A percentile compares a stretch with the other conserved stretches of the same genome.
phyloP scores from a whole-genome alignment of 306 rosid species.

The Pterocarpus santalinus region DNA sequence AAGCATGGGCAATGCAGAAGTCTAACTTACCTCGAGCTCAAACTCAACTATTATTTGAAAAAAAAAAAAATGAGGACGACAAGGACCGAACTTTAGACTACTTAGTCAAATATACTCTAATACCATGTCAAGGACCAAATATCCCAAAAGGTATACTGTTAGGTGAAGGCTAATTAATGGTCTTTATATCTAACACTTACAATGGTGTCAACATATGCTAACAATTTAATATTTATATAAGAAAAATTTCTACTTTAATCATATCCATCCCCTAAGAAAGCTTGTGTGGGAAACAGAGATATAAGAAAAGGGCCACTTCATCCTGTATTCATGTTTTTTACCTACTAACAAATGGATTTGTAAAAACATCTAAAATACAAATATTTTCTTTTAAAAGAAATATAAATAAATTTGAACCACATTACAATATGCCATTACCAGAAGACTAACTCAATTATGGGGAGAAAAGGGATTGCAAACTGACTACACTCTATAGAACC shows the following conservation, averaged over 20 bases:
- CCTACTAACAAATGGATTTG: background rate
- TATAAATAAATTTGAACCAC: conserved; percentile 18
- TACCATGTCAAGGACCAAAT: background rate
- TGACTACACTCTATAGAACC: background rate
- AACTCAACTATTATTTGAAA: background rate
- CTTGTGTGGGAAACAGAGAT: background rate
- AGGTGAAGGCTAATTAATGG: background rate
- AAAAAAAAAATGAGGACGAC: too few species aligned
- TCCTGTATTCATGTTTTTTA: background rate
- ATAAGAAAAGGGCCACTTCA: background rate
- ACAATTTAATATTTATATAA: background rate
- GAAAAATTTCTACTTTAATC: conserved; percentile 9
- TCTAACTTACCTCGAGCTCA: background rate
- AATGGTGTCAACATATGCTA: background rate
- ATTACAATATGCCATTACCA: conserved; percentile 11
- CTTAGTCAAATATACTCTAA: background rate
- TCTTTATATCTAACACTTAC: background rate
- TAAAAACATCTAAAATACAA: conserved; percentile 1
- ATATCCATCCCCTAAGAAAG: conserved; percentile 6
- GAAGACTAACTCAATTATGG: conserved; percentile 13
- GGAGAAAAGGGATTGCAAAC: background rate
- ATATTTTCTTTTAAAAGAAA: conserved; percentile 1
- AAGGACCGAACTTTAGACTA: too few species aligned
- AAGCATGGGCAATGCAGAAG: too few species aligned
- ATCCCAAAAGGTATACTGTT: background rate